phyloP scores from a whole-genome alignment of 2,329 filamentous ascomycete species.

The Ceratocystis cacaofunesta region DNA sequence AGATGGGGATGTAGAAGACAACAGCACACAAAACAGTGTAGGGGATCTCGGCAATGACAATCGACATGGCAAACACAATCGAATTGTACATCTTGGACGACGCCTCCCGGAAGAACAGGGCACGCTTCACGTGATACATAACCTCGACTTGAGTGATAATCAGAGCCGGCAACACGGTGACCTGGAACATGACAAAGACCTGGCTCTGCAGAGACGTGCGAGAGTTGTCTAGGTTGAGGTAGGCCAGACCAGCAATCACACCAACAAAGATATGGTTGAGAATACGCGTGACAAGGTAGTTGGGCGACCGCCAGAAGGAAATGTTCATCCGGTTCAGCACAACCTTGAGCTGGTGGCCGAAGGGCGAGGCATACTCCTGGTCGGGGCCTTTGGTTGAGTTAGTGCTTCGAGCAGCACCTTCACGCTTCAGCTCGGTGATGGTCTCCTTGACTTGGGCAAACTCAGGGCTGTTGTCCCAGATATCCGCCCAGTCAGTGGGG shows the following conservation, averaged over 20 bases:
- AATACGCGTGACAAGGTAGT: conserved; percentile 77
- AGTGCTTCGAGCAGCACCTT: conserved; percentile 34
- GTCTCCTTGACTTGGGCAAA: conserved; percentile 49
- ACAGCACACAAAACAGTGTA: conserved; percentile 71
- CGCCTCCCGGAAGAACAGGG: conserved; percentile 75
- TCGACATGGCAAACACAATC: conserved; percentile 60
- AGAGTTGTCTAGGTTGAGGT: conserved; percentile 62
- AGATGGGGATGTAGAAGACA: conserved; percentile 66
- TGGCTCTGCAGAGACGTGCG: conserved; percentile 66
- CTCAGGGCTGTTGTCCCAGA: conserved; percentile 62
- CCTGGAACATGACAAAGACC: conserved; percentile 82
- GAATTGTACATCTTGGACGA: conserved; percentile 76
- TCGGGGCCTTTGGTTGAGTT: conserved; percentile 40
- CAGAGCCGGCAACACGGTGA: conserved; percentile 67
- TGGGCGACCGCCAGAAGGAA: conserved; percentile 71
- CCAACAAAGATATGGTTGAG: conserved; percentile 74
- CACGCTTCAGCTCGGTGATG: conserved; percentile 54
- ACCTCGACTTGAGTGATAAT: conserved; percentile 69
- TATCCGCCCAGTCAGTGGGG: conserved; percentile 62
- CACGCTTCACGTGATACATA: conserved; percentile 65
- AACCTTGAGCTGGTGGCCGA: conserved; percentile 62
- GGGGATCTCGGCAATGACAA: conserved; percentile 72
- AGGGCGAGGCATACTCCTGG: conserved; percentile 68
- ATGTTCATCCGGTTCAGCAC: conserved; percentile 61
- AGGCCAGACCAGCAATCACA: conserved; percentile 64